A percentile compares a stretch with the other conserved stretches of the same genome.
phyloP scores from a whole-genome alignment of 2,329 filamentous ascomycete genomes.

The Hyphodiscus sp. region DNA sequence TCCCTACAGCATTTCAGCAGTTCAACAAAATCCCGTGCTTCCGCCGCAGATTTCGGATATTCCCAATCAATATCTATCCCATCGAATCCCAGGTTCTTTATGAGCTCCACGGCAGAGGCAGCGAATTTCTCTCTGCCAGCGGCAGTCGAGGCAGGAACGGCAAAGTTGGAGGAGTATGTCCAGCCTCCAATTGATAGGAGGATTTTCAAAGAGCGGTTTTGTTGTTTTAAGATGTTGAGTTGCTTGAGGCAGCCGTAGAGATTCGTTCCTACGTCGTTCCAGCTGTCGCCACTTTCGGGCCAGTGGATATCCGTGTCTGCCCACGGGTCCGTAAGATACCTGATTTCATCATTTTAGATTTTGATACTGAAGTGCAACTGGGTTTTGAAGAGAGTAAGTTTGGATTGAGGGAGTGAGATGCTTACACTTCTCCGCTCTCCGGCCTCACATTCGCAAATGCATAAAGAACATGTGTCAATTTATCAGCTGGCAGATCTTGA shows the following conservation, averaged over 20 bases:
- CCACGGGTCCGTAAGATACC: constrained; percentile 53
- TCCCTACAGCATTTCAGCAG: constrained; percentile 49
- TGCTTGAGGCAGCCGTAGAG: constrained; percentile 88
- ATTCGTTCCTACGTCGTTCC: constrained; percentile 70
- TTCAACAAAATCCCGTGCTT: constrained; percentile 54
- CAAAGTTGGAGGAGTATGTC: constrained; percentile 85
- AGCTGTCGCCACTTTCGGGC: constrained; percentile 52
- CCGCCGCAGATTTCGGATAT: constrained; percentile 48
- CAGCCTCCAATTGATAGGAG: constrained; percentile 86
- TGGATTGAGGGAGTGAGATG: constrained; percentile 7
- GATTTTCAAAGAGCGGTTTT: constrained; percentile 77
- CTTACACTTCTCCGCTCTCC: constrained; percentile 71
- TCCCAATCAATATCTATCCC: constrained; percentile 66
- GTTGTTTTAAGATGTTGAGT: constrained; percentile 74
- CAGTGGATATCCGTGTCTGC: constrained; percentile 52
- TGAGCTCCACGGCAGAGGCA: constrained; percentile 61
- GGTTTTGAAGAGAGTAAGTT: not conserved
- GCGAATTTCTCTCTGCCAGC: constrained; percentile 68
- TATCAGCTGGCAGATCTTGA: constrained; percentile 71
- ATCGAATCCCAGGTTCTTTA: constrained; percentile 77
- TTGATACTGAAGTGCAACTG: not conserved
- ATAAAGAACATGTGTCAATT: constrained; percentile 85
- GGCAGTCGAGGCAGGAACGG: constrained; percentile 63
- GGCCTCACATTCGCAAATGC: constrained; percentile 80
- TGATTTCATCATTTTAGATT: constrained; percentile 2